A percentile compares a stretch with the other conserved stretches of the same genome.
Evolutionary conservation across 2,329 filamentous ascomycete genomes (phyloP).

Genomic region (Cryphonectria naterciae): DNA sequence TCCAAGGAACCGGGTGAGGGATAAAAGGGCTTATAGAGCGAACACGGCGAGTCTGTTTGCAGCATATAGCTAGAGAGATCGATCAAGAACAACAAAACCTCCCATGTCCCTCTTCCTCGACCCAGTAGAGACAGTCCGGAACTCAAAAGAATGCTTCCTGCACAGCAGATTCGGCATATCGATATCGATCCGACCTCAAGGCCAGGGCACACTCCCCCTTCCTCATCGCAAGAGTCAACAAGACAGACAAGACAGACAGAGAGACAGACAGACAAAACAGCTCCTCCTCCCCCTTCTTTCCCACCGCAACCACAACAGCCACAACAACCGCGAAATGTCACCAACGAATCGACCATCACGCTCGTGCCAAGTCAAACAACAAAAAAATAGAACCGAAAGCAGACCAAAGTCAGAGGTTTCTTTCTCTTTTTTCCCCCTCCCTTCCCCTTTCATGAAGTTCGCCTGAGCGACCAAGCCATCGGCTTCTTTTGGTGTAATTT

Average conservation of each 20-base stretch:
- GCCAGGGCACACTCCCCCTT: neutral
- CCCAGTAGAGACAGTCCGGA: constrained; percentile 4
- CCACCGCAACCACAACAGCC: neutral
- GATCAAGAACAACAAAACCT: neutral
- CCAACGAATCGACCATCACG: neutral
- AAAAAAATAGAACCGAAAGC: neutral
- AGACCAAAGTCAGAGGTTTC: neutral
- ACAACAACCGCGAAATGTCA: neutral
- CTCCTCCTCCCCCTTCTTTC: neutral
- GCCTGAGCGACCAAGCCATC: constrained; percentile 12
- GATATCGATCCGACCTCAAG: neutral
- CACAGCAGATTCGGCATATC: neutral
- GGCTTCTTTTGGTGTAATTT: constrained; percentile 1
- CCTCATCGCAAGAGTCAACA: neutral
- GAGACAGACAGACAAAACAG: too few relatives aligned
- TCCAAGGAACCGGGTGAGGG: too few relatives aligned
- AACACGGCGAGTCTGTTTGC: constrained; percentile 2
- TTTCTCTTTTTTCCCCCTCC: neutral
- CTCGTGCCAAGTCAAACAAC: neutral
- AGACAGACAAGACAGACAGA: neutral
- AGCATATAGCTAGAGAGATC: neutral
- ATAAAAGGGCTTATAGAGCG: too few relatives aligned
- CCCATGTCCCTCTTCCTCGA: neutral
- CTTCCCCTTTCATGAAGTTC: neutral
- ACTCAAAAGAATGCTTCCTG: neutral